These are phyloP conservation scores for Gnomoniopsis sp. DNA, from an alignment of 2,329 filamentous ascomycete species.

Conservation along the genomic window DNA sequence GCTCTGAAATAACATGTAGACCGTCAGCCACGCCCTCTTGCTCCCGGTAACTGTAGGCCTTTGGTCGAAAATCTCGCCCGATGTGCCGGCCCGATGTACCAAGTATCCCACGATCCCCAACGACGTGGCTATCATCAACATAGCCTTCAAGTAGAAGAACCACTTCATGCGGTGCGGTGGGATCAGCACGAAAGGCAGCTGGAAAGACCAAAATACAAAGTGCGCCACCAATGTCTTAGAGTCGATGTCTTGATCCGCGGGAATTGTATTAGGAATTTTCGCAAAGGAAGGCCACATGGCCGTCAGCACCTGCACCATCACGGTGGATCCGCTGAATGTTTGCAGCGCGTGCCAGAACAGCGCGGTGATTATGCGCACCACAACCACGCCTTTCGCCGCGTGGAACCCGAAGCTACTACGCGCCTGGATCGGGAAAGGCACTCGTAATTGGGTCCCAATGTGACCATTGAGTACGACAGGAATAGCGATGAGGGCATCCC, in stretches of 20 bases:
- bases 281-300: constrained; percentile 39
- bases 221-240: constrained; percentile 22
- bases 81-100: constrained; percentile 15
- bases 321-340: constrained; percentile 26
- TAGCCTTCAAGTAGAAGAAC: constrained; percentile 21
- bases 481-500: constrained; percentile 51
- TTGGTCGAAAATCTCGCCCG: constrained; percentile 21
- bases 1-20: neutral
- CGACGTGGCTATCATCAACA: constrained; percentile 20
- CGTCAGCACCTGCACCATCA: constrained; percentile 29
- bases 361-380: constrained; percentile 31
- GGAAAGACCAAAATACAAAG: constrained; percentile 25
- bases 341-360: constrained; percentile 35
- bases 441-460: constrained; percentile 31
- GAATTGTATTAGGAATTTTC: constrained; percentile 38
- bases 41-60: constrained; percentile 17
- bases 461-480: constrained; percentile 34
- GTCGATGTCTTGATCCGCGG: constrained; percentile 31
- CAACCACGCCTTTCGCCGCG: constrained; percentile 28
- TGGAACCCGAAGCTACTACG: constrained; percentile 35
- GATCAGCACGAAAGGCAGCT: constrained; percentile 27
- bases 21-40: constrained; percentile 15
- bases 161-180: constrained; percentile 25
- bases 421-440: constrained; percentile 33
- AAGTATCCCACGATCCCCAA: constrained; percentile 21